Base-by-base conservation (phyloP, 208 protist genomes). In the Endotrypanum monterogeii region DNA sequence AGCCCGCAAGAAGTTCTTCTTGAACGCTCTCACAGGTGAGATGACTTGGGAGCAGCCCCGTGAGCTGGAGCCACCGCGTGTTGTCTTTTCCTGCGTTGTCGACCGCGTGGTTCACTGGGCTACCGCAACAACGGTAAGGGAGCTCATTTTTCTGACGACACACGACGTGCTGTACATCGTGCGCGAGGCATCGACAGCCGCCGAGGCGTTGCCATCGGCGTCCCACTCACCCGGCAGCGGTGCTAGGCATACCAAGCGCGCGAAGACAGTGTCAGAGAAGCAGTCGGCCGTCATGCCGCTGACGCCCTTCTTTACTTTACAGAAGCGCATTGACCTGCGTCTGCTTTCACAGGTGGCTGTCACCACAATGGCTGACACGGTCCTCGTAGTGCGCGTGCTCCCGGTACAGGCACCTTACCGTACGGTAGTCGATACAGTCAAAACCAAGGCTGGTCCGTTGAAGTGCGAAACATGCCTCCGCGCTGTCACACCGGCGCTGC, bases 251-350 rank as follows among this genome's bases (percentile, higher is more conserved):
- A 16, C 18, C 41, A 51, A 50, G 23, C 37, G 37, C 46, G 60
- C 23, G 23, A 39, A 48, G 60, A n/a, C 60, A 1, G 32, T n/a
- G 0, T 18, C 60, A 12, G 23, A 20, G n/a, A 62, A 56, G 55
- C 60, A 50, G 11, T 12, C 68, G 44, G 58, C 28, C 25, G 50
- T 25, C 41, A 44, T 73, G 16, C 9, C 73, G 6, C 48, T 76
- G 68, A 67, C 66, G 48, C 69, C 71, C n/a, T 73, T 48, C 46
- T 71, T 79, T 44, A 71, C 75, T 16, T 67, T 94, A 12, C 75
- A 85, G 25, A 94, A 93, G 61, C 85, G 87, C 11, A 63, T 96
- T 28, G 88, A 92, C 70, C 41, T 96, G 56, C 86, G 89, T 9
- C 82, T 92, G 2, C 78, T 96, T 20, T 73, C 81, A 12, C 83